Percentiles rank a stretch among this genome's conserved stretches.
phyloP scores from a whole-genome alignment of 441 rosid genomes.

The Theobroma grandiflorum region DNA sequence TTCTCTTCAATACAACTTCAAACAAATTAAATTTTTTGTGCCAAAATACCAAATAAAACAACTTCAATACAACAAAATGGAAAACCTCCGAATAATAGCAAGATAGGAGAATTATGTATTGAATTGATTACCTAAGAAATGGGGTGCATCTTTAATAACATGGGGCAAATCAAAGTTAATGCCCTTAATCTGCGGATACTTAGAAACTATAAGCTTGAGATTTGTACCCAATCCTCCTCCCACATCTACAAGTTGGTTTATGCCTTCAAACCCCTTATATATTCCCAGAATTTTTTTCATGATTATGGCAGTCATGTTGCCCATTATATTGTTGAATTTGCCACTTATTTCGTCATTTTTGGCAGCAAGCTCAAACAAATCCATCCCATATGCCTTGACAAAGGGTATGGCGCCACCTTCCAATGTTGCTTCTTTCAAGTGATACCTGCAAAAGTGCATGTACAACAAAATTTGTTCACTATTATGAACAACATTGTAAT shows the following conservation, averaged over 20 bases:
- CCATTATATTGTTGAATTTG: conserved; percentile 44
- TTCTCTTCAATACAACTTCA: too few species aligned
- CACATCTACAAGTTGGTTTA: conserved; percentile 26
- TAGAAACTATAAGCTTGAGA: conserved; percentile 28
- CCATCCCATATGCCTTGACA: conserved; percentile 46
- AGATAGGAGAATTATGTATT: neutral
- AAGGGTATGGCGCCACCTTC: conserved; percentile 38
- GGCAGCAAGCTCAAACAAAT: conserved; percentile 39
- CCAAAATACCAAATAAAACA: too few species aligned
- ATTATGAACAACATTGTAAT: too few species aligned
- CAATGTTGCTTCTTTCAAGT: conserved; percentile 38
- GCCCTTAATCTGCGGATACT: conserved; percentile 30
- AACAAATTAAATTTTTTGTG: too few species aligned
- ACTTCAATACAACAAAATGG: too few species aligned
- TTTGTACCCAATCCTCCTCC: conserved; percentile 40
- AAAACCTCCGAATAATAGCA: too few species aligned
- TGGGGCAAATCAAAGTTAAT: conserved; percentile 39
- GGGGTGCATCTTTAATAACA: conserved; percentile 27
- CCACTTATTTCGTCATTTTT: conserved; percentile 38
- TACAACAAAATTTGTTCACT: too few species aligned
- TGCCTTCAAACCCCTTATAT: conserved; percentile 36
- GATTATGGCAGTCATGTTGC: conserved; percentile 34
- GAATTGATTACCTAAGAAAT: conserved; percentile 26
- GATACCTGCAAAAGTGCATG: conserved; percentile 26
- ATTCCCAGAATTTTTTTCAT: conserved; percentile 33